These are phyloP conservation scores for Vaccinium macrocarpon DNA, from an alignment of 148 eudicot species.

Conservation along the genomic window DNA sequence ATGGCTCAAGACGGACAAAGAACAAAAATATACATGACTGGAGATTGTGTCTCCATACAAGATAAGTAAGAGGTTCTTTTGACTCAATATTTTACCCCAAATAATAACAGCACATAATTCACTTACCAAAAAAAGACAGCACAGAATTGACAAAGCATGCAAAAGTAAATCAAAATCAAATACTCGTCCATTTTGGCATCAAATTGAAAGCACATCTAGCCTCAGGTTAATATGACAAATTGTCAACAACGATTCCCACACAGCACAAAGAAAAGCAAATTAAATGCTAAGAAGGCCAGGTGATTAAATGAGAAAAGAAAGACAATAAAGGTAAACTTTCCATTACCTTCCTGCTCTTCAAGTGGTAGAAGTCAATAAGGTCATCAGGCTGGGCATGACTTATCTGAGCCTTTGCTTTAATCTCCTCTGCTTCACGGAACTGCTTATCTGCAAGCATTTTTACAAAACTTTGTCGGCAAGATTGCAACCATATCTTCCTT, in stretches of 20 bases:
- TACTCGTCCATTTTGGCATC: not conserved
- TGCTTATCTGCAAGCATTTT: conserved; percentile 95
- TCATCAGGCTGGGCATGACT: conserved; percentile 92
- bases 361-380: conserved; percentile 92
- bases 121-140: not conserved
- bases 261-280: not conserved
- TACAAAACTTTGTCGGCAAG: conserved; percentile 85
- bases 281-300: not conserved
- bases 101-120: not conserved
- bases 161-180: conserved; percentile 1
- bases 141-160: not conserved
- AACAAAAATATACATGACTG: not conserved
- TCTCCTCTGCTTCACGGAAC: conserved; percentile 85
- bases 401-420: conserved; percentile 83
- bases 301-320: not conserved
- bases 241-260: not conserved
- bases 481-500: conserved; percentile 86
- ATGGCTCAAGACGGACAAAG: not conserved
- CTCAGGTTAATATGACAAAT: not conserved
- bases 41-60: not conserved
- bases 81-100: not conserved
- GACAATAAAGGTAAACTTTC: conserved; percentile 2
- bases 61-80: not conserved
- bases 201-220: not conserved
- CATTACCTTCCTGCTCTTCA: conserved; percentile 92